Conservation (phyloP, 768 basidiomycete species). For the Tephrocybe sp. region DNA sequence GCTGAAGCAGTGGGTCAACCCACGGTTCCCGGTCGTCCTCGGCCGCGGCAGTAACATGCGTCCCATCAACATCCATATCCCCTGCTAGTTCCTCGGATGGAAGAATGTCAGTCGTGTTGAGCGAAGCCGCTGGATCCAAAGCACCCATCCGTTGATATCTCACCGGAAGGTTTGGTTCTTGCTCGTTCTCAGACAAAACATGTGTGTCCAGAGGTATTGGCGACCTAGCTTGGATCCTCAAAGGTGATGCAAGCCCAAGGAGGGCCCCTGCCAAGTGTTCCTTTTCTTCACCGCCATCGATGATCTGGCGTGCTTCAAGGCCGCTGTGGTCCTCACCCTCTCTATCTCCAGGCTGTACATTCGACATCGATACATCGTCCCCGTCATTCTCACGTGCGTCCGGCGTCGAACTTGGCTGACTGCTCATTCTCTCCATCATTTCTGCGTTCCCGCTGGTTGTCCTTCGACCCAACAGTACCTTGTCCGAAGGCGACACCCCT, state of each 20-base stretch:
- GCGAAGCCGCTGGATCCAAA: too few species aligned
- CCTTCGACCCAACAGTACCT: too few species aligned
- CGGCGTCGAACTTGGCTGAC: too few species aligned
- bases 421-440: background rate
- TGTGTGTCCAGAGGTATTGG: background rate
- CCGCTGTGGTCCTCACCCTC: background rate
- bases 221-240: background rate
- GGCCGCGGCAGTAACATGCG: constrained; percentile 14
- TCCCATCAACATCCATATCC: constrained; percentile 11
- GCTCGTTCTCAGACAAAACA: too few species aligned
- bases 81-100: background rate
- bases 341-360: background rate
- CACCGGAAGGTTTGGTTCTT: too few species aligned
- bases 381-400: too few species aligned
- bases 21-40: background rate
- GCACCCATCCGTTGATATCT: too few species aligned
- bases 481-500: too few species aligned
- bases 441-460: too few species aligned
- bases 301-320: background rate
- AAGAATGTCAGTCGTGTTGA: too few species aligned
- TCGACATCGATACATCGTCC: background rate
- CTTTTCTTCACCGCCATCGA: background rate
- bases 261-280: background rate
- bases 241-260: constrained; percentile 8
- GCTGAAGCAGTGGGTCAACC: background rate